A percentile compares a stretch with the other conserved stretches of the same genome.
phyloP scores from a whole-genome alignment of 2,329 filamentous ascomycete genomes.

The Phaeomoniella chlamydospora region DNA sequence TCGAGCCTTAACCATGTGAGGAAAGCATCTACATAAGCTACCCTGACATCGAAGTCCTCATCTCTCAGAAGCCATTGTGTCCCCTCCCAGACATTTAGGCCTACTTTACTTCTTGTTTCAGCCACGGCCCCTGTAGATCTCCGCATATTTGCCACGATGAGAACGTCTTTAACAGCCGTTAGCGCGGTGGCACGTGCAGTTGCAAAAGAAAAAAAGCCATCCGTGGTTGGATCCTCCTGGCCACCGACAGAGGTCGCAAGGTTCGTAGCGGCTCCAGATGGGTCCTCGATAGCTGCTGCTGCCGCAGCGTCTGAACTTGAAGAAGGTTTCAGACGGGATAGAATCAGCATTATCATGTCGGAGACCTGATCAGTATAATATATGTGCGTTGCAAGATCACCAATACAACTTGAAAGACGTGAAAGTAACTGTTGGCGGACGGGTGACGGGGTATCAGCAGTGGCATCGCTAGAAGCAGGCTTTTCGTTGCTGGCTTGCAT shows the following conservation, averaged over 20 bases:
- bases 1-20: constrained; percentile 76
- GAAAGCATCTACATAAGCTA: constrained; percentile 73
- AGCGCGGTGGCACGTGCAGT: constrained; percentile 52
- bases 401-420: constrained; percentile 68
- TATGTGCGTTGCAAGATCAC: constrained; percentile 82
- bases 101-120: constrained; percentile 59
- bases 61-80: constrained; percentile 87
- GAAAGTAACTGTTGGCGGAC: constrained; percentile 49
- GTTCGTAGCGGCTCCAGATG: constrained; percentile 30
- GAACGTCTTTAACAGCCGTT: constrained; percentile 65
- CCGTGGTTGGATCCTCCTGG: constrained; percentile 36
- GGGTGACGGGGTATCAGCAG: constrained; percentile 32
- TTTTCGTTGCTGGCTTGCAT: constrained; percentile 10
- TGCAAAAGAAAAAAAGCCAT: constrained; percentile 49
- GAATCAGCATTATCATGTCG: constrained; percentile 77
- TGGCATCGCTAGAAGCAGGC: constrained; percentile 7
- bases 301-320: constrained; percentile 26
- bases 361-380: constrained; percentile 95
- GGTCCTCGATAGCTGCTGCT: constrained; percentile 34
- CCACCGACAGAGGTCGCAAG: constrained; percentile 32
- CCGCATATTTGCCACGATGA: constrained; percentile 64
- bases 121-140: constrained; percentile 45
- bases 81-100: constrained; percentile 83
- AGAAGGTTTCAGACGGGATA: constrained; percentile 61
- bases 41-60: constrained; percentile 59